phyloP scores from a whole-genome alignment of 108 stramenopile genomes.

The Nitzschia palea region DNA sequence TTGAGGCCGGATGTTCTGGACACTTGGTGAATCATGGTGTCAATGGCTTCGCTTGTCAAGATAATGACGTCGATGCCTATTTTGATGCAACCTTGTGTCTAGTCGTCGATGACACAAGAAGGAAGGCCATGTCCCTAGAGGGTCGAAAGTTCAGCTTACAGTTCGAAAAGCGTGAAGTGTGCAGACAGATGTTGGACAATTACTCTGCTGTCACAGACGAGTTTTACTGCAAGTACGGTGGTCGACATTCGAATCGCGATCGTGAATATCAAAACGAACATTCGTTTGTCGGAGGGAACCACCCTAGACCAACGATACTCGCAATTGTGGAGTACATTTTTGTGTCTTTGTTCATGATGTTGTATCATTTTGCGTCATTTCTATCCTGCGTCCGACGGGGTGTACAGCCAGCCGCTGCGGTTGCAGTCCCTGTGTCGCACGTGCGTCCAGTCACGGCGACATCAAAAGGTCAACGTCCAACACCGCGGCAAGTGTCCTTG shows the following conservation, averaged over 20 bases:
- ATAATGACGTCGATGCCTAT: slow-evolving; percentile 47
- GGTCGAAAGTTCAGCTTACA: slow-evolving; percentile 26
- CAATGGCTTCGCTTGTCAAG: slow-evolving; percentile 53
- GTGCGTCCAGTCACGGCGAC: not conserved
- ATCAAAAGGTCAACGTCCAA: not conserved
- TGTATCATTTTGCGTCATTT: slow-evolving; percentile 31
- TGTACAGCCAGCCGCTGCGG: not conserved
- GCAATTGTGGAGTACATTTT: slow-evolving; percentile 37
- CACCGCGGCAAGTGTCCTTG: not conserved
- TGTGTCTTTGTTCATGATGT: slow-evolving; percentile 32
- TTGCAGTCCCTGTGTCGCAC: not conserved
- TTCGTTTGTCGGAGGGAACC: slow-evolving; percentile 42
- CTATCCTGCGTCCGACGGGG: slow-evolving; percentile 22
- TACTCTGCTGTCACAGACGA: slow-evolving; percentile 50
- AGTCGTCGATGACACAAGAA: slow-evolving; percentile 28
- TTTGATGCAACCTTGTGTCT: slow-evolving; percentile 45
- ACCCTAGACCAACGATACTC: slow-evolving; percentile 39
- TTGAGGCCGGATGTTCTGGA: slow-evolving; percentile 64
- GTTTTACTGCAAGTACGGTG: slow-evolving; percentile 46
- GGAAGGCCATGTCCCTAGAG: slow-evolving; percentile 32
- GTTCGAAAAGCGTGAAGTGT: slow-evolving; percentile 46
- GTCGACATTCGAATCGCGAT: slow-evolving; percentile 57
- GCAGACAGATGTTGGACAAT: slow-evolving; percentile 52
- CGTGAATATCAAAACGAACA: slow-evolving; percentile 32
- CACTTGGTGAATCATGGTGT: slow-evolving; percentile 57